Percentiles rank a stretch among this genome's conserved stretches.
Conservation (phyloP, 345 rosid species). For the Atalantia buxifolia region DNA sequence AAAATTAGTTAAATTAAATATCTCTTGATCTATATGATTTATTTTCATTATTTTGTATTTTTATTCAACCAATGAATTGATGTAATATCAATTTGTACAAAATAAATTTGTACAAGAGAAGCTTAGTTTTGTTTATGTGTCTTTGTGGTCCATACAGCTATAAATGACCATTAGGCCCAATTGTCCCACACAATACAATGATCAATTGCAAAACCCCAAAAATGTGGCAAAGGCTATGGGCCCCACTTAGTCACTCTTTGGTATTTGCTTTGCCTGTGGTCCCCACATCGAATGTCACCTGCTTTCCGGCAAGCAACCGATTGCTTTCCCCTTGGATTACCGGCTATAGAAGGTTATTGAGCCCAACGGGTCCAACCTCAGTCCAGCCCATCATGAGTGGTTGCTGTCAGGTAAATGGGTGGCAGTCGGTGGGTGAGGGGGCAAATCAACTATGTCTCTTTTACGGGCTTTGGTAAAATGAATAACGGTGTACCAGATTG, state of each 20-base stretch:
- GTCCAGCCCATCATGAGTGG: slow-evolving; percentile 34
- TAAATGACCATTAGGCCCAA: neutral
- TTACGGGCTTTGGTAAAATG: neutral
- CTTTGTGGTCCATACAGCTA: neutral
- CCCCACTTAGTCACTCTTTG: neutral
- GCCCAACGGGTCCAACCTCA: neutral
- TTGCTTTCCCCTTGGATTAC: neutral
- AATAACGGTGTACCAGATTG: neutral
- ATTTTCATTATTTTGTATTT: too few species aligned
- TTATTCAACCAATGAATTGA: too few species aligned
- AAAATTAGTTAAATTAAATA: too few species aligned
- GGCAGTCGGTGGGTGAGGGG: slow-evolving; percentile 25
- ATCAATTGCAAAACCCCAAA: neutral
- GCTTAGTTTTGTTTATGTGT: neutral
- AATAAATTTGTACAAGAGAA: too few species aligned
- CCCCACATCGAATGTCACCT: slow-evolving; percentile 30
- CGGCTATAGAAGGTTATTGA: slow-evolving; percentile 14
- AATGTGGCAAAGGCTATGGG: neutral
- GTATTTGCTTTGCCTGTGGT: neutral
- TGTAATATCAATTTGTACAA: too few species aligned
- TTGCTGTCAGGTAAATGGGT: slow-evolving; percentile 29
- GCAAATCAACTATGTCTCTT: slow-evolving; percentile 12
- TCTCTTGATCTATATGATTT: too few species aligned
- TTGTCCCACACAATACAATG: neutral
- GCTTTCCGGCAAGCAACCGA: slow-evolving; percentile 22